Evolutionary conservation across 192 early-diverging fungal genomes (phyloP).

Genomic region (Chytriomyces sp.): DNA sequence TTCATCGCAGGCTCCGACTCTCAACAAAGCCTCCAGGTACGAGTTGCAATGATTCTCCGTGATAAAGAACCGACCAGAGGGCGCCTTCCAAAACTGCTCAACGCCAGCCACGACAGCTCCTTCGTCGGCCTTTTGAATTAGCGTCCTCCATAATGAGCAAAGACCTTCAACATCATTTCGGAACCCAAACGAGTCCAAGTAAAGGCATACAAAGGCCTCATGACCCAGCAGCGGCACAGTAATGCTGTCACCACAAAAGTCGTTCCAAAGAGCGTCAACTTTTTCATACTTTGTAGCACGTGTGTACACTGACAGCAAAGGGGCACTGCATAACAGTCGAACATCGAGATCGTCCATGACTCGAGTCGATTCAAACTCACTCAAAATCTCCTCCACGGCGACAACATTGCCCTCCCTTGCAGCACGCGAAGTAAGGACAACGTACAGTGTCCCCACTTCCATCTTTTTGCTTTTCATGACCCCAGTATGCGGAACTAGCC

Average conservation of each 20-base stretch:
- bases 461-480: background rate
- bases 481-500: background rate
- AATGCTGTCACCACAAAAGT: background rate
- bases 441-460: background rate
- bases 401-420: background rate
- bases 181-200: conserved; percentile 22
- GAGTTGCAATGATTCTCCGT: conserved; percentile 29
- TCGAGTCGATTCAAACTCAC: background rate
- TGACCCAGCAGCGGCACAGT: background rate
- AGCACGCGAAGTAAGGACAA: background rate
- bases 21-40: conserved; percentile 17
- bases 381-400: background rate
- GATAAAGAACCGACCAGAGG: background rate
- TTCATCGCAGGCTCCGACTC: background rate
- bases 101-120: background rate
- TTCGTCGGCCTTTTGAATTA: background rate
- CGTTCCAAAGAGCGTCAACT: conserved; percentile 12
- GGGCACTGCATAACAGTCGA: too few relatives aligned
- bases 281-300: background rate
- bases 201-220: conserved; percentile 9
- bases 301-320: conserved; percentile 4
- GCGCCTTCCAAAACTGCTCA: background rate
- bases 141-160: background rate
- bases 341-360: too few relatives aligned
- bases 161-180: background rate